These are phyloP conservation scores for Chrysoporthe austroafricana DNA, from an alignment of 2,329 filamentous ascomycete species.

Conservation along the genomic window DNA sequence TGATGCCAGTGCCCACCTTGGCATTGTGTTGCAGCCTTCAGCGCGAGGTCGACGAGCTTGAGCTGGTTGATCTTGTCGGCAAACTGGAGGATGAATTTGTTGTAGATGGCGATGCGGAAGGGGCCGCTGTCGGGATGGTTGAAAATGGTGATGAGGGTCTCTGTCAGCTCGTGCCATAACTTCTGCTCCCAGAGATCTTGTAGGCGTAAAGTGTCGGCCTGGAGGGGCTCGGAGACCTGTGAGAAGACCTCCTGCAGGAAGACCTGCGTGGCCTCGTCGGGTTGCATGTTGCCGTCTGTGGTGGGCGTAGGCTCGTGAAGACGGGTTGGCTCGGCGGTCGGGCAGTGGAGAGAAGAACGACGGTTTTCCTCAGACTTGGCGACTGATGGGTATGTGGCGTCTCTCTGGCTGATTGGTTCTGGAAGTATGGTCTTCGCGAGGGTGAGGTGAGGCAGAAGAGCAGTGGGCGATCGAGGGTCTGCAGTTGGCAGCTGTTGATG, in stretches of 20 bases:
- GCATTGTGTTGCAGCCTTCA: constrained; percentile 86
- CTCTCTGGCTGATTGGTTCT: neutral
- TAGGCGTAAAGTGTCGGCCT: constrained; percentile 85
- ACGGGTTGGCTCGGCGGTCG: constrained; percentile 9
- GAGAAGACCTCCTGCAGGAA: constrained; percentile 62
- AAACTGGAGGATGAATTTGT: constrained; percentile 93
- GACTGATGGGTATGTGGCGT: neutral
- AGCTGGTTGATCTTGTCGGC: constrained; percentile 99
- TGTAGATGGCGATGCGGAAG: constrained; percentile 89
- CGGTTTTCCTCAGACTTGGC: constrained; percentile 10
- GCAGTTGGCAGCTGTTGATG: constrained; percentile 27
- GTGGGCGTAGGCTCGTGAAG: constrained; percentile 15
- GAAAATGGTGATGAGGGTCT: constrained; percentile 87
- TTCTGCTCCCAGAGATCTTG: constrained; percentile 98
- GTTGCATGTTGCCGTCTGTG: constrained; percentile 59
- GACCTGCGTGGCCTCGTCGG: constrained; percentile 84
- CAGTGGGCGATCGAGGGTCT: constrained; percentile 21
- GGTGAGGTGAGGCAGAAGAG: neutral
- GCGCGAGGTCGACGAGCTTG: constrained; percentile 88
- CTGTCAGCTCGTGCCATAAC: constrained; percentile 98
- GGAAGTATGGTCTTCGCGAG: neutral
- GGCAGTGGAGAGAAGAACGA: neutral
- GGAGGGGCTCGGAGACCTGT: constrained; percentile 71
- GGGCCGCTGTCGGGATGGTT: constrained; percentile 76
- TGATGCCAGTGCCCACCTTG: constrained; percentile 56